Conservation (phyloP, 2,329 filamentous ascomycete genomes). For the Simplicillium aogashimaense region DNA sequence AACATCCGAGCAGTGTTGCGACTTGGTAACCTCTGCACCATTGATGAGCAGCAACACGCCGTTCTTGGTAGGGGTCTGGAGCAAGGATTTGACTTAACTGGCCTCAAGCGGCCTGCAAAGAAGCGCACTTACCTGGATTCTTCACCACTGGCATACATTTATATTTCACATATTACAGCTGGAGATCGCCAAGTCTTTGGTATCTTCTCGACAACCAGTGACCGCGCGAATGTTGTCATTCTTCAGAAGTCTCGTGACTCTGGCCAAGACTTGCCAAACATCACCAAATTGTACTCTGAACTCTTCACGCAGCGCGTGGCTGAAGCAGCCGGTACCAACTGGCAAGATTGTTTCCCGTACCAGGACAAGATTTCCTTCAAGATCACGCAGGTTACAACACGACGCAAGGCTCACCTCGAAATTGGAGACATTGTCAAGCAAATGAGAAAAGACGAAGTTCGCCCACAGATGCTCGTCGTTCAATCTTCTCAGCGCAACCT, state of each 20-base stretch:
- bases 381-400: constrained; percentile 77
- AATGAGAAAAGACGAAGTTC: constrained; percentile 73
- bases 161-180: constrained; percentile 83
- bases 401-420: constrained; percentile 80
- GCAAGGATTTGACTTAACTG: constrained; percentile 79
- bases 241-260: constrained; percentile 72
- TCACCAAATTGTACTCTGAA: constrained; percentile 80
- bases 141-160: constrained; percentile 71
- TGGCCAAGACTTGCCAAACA: constrained; percentile 75
- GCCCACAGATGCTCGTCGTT: constrained; percentile 74
- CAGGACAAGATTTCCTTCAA: constrained; percentile 81
- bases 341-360: constrained; percentile 78
- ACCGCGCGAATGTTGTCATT: constrained; percentile 80
- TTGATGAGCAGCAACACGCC: constrained; percentile 82
- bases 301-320: constrained; percentile 55
- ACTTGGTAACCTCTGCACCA: constrained; percentile 83
- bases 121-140: constrained; percentile 62
- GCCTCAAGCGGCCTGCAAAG: constrained; percentile 60
- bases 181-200: constrained; percentile 91
- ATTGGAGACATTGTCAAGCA: constrained; percentile 83
- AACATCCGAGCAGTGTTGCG: constrained; percentile 80
- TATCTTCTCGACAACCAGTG: constrained; percentile 73
- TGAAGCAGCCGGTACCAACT: constrained; percentile 58
- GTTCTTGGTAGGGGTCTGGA: constrained; percentile 89
- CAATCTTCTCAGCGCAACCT: constrained; percentile 80